Base-by-base conservation (phyloP, 805 yeast genomes). In the Teunomyces kruisii region DNA sequence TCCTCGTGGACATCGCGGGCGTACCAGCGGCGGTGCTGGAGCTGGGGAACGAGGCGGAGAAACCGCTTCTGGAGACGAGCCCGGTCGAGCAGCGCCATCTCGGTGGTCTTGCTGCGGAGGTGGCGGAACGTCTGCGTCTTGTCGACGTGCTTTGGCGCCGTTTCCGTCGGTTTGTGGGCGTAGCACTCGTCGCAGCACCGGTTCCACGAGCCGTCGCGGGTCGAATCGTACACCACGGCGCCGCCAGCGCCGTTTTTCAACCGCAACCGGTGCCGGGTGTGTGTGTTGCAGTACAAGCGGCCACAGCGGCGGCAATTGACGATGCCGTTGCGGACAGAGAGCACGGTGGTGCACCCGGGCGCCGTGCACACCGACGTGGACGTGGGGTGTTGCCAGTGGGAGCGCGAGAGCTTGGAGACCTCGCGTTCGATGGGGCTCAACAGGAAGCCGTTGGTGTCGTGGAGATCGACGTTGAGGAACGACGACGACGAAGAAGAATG, bases 251-350 rank as follows among this genome's bases (percentile, higher is more conserved):
- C 54, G n/a, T 61, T 54, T 48, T 76, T 63, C 13, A 89, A 64
- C 54, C 74, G 78, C 37, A 81, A 72, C 42, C 74, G 69, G 53
- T 72, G 81, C 42, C 67, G 59, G 3, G 89, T 71, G 64, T 90
- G 96, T 24, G 59, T 62, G 47, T 76, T 75, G 60, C 97, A 89
- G 57, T 65, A 88, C 13, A 89, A 60, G 19, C 70, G 57, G 0
- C 96, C 96, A 65, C 96, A 90, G 52, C 77, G 78, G 17, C 92
- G 67, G 62, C 96, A 88, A 59, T 88, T 84, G 5, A 80, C 79
- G 2, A 75, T 62, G 0, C 86, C 88, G 51, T 74, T 77, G 46
- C 80, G 76, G 22, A 78, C 67, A 40, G 67, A 74, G 31, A 85
- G 64, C 4, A 48, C 53, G 42, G 66, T 74, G 7, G 53, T 44